Evolutionary conservation across 2,329 filamentous ascomycete species (phyloP).

Genomic region (Scorias spongiosa): DNA sequence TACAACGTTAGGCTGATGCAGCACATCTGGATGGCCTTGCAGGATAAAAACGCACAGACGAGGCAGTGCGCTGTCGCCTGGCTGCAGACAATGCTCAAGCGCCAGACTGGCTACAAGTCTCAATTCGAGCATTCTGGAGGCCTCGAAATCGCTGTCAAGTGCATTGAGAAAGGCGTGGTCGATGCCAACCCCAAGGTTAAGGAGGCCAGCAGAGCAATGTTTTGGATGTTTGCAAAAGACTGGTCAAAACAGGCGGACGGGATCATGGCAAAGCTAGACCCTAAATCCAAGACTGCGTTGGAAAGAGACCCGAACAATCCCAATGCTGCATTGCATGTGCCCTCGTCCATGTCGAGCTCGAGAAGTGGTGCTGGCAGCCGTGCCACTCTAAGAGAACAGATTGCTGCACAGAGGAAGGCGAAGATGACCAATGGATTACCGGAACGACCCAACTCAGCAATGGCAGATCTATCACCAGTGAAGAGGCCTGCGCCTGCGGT

Average conservation of each 20-base stretch:
- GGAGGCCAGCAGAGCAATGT: constrained; percentile 70
- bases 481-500: constrained; percentile 20
- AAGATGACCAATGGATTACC: constrained; percentile 32
- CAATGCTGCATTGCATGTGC: constrained; percentile 34
- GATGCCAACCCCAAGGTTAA: constrained; percentile 85
- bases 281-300: constrained; percentile 63
- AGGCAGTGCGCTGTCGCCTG: constrained; percentile 65
- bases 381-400: constrained; percentile 60
- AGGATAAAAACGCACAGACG: constrained; percentile 88
- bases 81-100: constrained; percentile 68
- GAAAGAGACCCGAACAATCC: constrained; percentile 76
- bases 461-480: constrained; percentile 35
- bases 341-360: constrained; percentile 33
- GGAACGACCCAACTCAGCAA: constrained; percentile 42
- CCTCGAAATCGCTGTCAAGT: constrained; percentile 71
- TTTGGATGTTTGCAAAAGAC: constrained; percentile 64
- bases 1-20: constrained; percentile 72
- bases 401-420: constrained; percentile 58
- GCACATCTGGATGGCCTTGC: constrained; percentile 65
- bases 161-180: constrained; percentile 71
- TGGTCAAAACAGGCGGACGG: constrained; percentile 66
- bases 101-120: constrained; percentile 62
- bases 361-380: constrained; percentile 26
- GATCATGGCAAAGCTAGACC: constrained; percentile 64
- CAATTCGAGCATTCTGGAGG: constrained; percentile 76